Percentiles rank a stretch among this genome's conserved stretches.
phyloP scores from a whole-genome alignment of 2,329 filamentous ascomycete species.

The Cercospora beticola region DNA sequence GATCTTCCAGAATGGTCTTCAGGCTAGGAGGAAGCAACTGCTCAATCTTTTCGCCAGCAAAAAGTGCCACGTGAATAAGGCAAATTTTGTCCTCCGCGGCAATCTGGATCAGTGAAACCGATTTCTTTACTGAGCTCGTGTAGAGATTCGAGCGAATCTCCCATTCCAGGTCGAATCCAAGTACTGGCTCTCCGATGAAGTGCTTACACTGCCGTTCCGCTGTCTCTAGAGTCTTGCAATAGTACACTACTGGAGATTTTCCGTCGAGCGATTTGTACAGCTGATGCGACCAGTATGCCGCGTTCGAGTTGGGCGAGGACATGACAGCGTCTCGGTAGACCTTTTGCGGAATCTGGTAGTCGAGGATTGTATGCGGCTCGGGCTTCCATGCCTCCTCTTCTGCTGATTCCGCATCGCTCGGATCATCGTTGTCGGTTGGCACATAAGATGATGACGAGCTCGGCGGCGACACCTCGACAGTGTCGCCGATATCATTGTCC shows the following conservation, averaged over 20 bases:
- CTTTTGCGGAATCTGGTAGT: constrained; percentile 32
- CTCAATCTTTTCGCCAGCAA: constrained; percentile 40
- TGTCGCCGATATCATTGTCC: neutral
- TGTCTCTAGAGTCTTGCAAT: constrained; percentile 67
- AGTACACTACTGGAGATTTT: constrained; percentile 74
- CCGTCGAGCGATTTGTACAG: constrained; percentile 67
- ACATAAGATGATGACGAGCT: constrained; percentile 7
- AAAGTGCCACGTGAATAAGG: constrained; percentile 74
- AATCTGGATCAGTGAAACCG: constrained; percentile 80
- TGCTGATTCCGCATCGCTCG: neutral
- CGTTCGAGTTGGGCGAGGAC: constrained; percentile 31
- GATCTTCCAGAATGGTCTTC: constrained; percentile 68
- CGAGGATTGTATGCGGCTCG: constrained; percentile 20
- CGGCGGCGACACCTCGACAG: neutral
- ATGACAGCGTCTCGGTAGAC: constrained; percentile 31
- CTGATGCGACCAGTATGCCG: constrained; percentile 61
- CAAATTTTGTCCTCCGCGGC: constrained; percentile 74
- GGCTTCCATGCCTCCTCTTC: neutral
- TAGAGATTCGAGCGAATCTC: constrained; percentile 46
- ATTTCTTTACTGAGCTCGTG: constrained; percentile 43
- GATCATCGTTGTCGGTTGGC: neutral
- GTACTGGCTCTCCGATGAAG: constrained; percentile 66
- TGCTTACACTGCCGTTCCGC: constrained; percentile 66
- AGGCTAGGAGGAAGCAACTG: constrained; percentile 71
- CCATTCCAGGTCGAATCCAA: constrained; percentile 96